These are phyloP conservation scores for Hymenoscyphus scutula DNA, from an alignment of 2,329 filamentous ascomycete genomes.

Conservation along the genomic window DNA sequence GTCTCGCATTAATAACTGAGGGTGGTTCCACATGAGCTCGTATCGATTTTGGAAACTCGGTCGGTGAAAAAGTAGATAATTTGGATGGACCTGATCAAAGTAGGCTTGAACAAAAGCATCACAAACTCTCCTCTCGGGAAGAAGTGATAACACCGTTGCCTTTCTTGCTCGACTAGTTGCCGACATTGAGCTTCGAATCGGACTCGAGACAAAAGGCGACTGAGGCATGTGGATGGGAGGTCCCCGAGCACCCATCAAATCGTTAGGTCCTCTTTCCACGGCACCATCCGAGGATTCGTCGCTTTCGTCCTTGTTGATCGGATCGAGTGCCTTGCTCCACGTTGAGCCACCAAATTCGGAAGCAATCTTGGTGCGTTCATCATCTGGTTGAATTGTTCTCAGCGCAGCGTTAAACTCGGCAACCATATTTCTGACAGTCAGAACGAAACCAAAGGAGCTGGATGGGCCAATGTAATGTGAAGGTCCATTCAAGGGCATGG, in stretches of 20 bases:
- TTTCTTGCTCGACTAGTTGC: constrained; percentile 20
- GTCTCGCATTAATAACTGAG: constrained; percentile 31
- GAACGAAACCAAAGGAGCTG: constrained; percentile 34
- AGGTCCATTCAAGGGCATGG: constrained; percentile 27
- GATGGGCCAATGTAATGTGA: constrained; percentile 36
- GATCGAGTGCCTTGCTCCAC: constrained; percentile 34
- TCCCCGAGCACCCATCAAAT: not conserved
- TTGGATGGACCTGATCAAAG: constrained; percentile 41
- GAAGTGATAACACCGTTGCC: constrained; percentile 25
- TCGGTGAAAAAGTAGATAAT: constrained; percentile 42
- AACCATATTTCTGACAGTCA: constrained; percentile 33
- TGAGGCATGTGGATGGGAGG: constrained; percentile 12
- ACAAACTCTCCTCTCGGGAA: constrained; percentile 39
- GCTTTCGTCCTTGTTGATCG: constrained; percentile 30
- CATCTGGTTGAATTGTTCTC: constrained; percentile 23
- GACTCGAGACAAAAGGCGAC: constrained; percentile 19
- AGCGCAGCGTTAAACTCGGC: constrained; percentile 31
- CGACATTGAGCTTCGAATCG: constrained; percentile 19
- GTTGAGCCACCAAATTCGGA: constrained; percentile 31
- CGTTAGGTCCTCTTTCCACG: constrained; percentile 9
- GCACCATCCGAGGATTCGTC: constrained; percentile 29
- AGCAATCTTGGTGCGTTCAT: constrained; percentile 30
- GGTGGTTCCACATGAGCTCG: constrained; percentile 38
- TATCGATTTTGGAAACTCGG: constrained; percentile 41
- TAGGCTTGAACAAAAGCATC: constrained; percentile 41